These are phyloP conservation scores for Leccinellum luteum DNA, from an alignment of 768 basidiomycete genomes.

Conservation along the genomic window DNA sequence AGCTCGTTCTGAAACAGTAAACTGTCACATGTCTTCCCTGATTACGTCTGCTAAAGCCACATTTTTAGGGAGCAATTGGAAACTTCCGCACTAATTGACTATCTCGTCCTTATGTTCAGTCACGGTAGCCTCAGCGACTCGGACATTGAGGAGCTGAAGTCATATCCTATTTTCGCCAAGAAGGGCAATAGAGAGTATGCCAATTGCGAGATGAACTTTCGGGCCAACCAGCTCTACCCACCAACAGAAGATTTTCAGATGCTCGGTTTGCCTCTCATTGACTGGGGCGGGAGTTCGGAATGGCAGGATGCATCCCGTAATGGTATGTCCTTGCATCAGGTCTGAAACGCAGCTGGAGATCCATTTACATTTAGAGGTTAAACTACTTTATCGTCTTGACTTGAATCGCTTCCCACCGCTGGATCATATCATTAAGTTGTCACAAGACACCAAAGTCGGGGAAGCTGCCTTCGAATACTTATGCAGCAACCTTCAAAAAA, in stretches of 20 bases:
- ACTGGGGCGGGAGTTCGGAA: conserved; percentile 71
- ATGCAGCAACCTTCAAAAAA: too few species aligned
- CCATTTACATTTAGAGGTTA: neutral
- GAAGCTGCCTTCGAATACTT: conserved; percentile 71
- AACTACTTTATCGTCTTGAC: neutral
- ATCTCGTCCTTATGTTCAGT: neutral
- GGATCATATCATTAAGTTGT: conserved; percentile 57
- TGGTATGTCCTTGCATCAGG: neutral
- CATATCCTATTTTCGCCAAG: conserved; percentile 35
- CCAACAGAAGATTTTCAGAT: conserved; percentile 65
- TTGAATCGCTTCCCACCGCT: conserved; percentile 47
- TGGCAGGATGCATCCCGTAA: conserved; percentile 44
- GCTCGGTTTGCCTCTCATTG: conserved; percentile 74
- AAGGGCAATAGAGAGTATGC: conserved; percentile 40
- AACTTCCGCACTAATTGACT: neutral
- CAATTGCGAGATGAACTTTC: conserved; percentile 40
- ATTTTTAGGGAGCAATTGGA: neutral
- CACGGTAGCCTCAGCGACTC: neutral
- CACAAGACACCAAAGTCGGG: conserved; percentile 48
- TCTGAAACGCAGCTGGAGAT: neutral
- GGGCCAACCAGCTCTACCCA: conserved; percentile 77
- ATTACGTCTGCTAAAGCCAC: neutral
- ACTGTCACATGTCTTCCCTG: neutral
- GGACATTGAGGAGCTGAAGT: neutral
- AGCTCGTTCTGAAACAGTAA: neutral